Evolutionary conservation across 306 rosid genomes (phyloP).

Genomic region (Castanopsis chinensis): DNA sequence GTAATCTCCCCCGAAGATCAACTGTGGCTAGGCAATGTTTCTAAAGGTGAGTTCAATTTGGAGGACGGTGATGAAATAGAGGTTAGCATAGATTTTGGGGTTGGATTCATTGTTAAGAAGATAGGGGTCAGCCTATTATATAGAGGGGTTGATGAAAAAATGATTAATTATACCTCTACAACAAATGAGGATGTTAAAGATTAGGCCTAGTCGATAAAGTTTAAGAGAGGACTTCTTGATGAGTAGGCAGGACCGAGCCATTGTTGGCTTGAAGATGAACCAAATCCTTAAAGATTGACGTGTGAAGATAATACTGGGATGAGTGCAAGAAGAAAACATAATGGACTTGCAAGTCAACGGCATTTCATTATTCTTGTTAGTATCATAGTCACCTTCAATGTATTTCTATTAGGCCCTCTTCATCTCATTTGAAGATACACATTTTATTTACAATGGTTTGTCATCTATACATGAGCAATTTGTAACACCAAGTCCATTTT

Average conservation of each 20-base stretch:
- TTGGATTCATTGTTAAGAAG: constrained; percentile 10
- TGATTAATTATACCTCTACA: neutral
- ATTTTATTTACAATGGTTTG: too few relatives aligned
- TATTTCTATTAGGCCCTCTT: too few relatives aligned
- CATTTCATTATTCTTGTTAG: too few relatives aligned
- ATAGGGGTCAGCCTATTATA: constrained; percentile 6
- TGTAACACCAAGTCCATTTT: too few relatives aligned
- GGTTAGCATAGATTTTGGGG: constrained; percentile 9
- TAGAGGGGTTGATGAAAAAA: neutral
- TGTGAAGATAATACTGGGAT: neutral
- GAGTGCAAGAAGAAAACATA: neutral
- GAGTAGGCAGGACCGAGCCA: neutral
- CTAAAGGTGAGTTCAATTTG: constrained; percentile 1
- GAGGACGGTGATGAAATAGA: constrained; percentile 15
- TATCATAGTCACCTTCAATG: too few relatives aligned
- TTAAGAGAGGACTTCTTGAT: neutral
- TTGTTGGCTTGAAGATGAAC: neutral
- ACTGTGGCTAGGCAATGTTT: constrained; percentile 24
- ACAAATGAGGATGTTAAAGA: neutral
- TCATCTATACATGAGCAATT: too few relatives aligned
- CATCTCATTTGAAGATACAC: too few relatives aligned
- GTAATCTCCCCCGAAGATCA: constrained; percentile 1
- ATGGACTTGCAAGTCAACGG: too few relatives aligned
- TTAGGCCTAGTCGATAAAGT: accelerated
- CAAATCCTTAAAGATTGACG: neutral